Evolutionary conservation across 208 protist species (phyloP), one percentile per base, ranked within the genome.

Genomic region (Crithidia acanthocephali): DNA sequence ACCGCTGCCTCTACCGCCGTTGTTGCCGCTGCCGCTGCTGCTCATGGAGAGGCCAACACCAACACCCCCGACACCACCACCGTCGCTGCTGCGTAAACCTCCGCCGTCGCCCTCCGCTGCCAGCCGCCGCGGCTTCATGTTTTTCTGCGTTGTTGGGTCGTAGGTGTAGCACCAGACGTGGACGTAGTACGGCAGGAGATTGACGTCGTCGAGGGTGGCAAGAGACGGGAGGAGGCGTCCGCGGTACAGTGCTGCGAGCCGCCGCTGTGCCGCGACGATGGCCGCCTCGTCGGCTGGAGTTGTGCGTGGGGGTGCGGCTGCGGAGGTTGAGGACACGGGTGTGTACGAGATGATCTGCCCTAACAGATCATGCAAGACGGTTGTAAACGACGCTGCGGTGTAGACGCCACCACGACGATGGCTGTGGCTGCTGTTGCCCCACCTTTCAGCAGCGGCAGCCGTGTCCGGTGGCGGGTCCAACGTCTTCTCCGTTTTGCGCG

Each of bases 121-220:
- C 2, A 35, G 18, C 16, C 59, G 40, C n/a, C 28, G 59, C 44
- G 2, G 8, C 59, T 40, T 50, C 45, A 22, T 50, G 45, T 50
- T 50, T 6, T 50, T 65, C 15, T 52, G 59, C 44, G 74, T 69
- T 27, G 70, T 22, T 20, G 75, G 75, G 55, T 80, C 75, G 42
- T 70, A 80, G n/a, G 59, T 66, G 56, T 80, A 80, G 63, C 63
- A 80, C 75, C 75, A 74, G 7, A 80, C 75, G 16, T 60, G 51
- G 22, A 76, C 50, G 61, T 70, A 66, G 44, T 60, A 66, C 5
- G 68, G 47, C 4, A 76, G 48, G 27, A 63, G 16, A 30, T 76
- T 80, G 37, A 76, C 55, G 3, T 37, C 30, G 37, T 76, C 62
- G 42, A 80, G 60, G n/a, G 51, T 66, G 28, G 68, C 62, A n/a